Base-by-base conservation (phyloP, 208 protist genomes). In the Crithidia mellificae region DNA sequence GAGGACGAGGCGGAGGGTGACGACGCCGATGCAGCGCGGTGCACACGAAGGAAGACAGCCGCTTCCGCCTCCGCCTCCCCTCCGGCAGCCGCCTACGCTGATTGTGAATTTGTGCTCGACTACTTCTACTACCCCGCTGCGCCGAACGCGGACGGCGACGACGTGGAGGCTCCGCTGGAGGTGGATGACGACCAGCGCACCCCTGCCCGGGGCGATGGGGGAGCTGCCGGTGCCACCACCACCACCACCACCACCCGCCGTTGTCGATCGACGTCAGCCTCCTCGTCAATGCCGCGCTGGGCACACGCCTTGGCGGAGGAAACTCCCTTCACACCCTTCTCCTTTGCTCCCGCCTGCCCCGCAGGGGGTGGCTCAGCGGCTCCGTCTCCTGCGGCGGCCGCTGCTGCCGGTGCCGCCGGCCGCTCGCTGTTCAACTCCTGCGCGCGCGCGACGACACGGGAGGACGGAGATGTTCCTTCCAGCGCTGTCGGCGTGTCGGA, bases 311-410 rank as follows among this genome's bases (percentile, higher is more conserved):
- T 76, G 29, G 43, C 70, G 5, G 63, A 76, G 38, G 70, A 76
- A 39, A 76, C 70, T 8, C 70, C 70, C 12, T 76, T 76, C 39
- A 76, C 63, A 0, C 70, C 70, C 20, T 76, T 69, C 50, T 12
- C 22, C 39, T 66, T 62, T 36, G 12, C 39, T 8, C 59, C 44
- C 20, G 32, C 0, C 29, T 51, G 36, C 25, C 47, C 61, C 34
- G 34, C 11, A 11, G 34, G 34, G 34, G 34, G 34, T 12, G 11
- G 11, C 34, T 38, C 34, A 5, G 11, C 34, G 34, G 34, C 34
- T 12, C 34, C 34, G 34, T 38, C 34, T 5, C 34, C 34, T 11
- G 34, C 34, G 2, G 38, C 44, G 29, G 61, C 38, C 12, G 61
- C 41, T 17, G 12, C 15, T 38, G 25, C 32, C 47, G 2, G 19